Conservation (phyloP, 768 basidiomycete species). For the Mycena filopes region DNA sequence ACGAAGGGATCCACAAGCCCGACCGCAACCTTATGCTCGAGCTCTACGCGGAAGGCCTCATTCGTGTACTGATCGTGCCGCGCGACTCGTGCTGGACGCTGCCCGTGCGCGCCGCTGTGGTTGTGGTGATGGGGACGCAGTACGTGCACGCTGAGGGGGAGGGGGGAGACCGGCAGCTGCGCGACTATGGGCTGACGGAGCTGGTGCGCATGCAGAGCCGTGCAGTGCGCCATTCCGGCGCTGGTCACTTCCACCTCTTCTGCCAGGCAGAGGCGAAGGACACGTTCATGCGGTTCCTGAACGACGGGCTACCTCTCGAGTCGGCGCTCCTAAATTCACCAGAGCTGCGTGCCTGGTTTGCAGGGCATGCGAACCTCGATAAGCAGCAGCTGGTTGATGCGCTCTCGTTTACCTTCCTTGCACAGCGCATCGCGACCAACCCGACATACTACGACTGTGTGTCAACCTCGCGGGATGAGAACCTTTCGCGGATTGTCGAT, state of each 20-base stretch:
- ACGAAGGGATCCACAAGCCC: conserved; percentile 70
- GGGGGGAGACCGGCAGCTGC: conserved; percentile 70
- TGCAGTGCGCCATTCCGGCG: conserved; percentile 71
- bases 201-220: conserved; percentile 92
- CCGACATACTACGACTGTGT: conserved; percentile 84
- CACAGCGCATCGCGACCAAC: conserved; percentile 76
- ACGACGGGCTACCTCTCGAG: conserved; percentile 91
- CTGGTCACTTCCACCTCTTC: conserved; percentile 84
- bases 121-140: conserved; percentile 94
- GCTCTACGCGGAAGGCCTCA: conserved; percentile 81
- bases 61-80: conserved; percentile 85
- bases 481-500: conserved; percentile 80
- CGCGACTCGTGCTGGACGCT: conserved; percentile 89
- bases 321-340: conserved; percentile 72
- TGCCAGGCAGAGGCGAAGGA: conserved; percentile 90
- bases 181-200: conserved; percentile 85
- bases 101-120: conserved; percentile 83
- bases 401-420: conserved; percentile 85
- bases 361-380: conserved; percentile 50
- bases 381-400: conserved; percentile 81
- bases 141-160: conserved; percentile 65
- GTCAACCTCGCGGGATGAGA: conserved; percentile 57
- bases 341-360: conserved; percentile 61
- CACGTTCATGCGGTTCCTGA: conserved; percentile 84
- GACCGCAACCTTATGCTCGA: conserved; percentile 83